phyloP scores from a whole-genome alignment of 208 protist species.

The Leptomonas pyrrhocoris region DNA sequence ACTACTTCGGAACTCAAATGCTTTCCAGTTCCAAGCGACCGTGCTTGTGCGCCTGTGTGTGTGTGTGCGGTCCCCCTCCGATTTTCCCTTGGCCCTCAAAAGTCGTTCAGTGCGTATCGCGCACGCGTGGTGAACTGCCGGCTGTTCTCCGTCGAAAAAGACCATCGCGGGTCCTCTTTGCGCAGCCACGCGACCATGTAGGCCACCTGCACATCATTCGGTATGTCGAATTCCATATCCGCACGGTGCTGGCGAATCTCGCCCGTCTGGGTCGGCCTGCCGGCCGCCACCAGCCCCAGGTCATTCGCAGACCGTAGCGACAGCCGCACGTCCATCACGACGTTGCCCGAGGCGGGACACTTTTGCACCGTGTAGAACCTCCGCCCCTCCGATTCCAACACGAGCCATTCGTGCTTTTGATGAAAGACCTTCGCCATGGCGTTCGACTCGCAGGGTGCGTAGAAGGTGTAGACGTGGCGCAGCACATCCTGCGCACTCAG shows the following conservation, averaged over 20 bases:
- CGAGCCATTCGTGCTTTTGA: slow-evolving; percentile 92
- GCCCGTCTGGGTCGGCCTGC: slow-evolving; percentile 77
- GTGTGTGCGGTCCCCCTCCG: too few species aligned
- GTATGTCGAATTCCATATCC: slow-evolving; percentile 90
- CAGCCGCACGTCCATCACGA: slow-evolving; percentile 80
- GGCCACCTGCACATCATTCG: slow-evolving; percentile 83
- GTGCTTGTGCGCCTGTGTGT: too few species aligned
- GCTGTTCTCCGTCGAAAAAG: slow-evolving; percentile 90
- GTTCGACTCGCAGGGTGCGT: slow-evolving; percentile 78
- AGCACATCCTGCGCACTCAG: slow-evolving; percentile 79
- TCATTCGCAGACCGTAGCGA: slow-evolving; percentile 89
- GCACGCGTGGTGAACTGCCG: slow-evolving; percentile 83
- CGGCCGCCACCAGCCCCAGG: slow-evolving; percentile 73
- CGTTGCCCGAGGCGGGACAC: slow-evolving; percentile 80
- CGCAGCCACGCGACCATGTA: slow-evolving; percentile 93
- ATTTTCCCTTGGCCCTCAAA: slow-evolving; percentile 34
- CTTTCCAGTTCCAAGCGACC: too few species aligned
- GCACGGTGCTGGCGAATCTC: slow-evolving; percentile 82
- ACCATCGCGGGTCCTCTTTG: slow-evolving; percentile 92
- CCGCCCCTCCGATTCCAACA: slow-evolving; percentile 77
- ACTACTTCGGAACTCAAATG: too few species aligned
- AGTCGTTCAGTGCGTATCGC: slow-evolving; percentile 88
- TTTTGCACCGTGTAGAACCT: slow-evolving; percentile 91
- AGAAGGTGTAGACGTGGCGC: slow-evolving; percentile 91
- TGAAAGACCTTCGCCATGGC: slow-evolving; percentile 58